Conservation (phyloP, 441 rosid species). For the Populus hybrid region DNA sequence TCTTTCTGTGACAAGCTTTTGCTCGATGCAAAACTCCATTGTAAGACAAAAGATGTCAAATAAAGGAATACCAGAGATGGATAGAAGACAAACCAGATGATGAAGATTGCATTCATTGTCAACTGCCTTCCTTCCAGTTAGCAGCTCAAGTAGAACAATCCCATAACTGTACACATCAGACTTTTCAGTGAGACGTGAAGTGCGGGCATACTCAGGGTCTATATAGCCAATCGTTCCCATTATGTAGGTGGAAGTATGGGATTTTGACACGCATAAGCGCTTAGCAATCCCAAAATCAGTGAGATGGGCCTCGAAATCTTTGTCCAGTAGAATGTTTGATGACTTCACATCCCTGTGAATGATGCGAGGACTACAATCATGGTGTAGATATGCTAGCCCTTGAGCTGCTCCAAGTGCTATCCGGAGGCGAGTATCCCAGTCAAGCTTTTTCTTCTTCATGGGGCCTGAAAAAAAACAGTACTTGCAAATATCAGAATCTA, state of each 20-base stretch:
- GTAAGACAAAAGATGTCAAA: neutral
- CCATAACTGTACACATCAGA: constrained; percentile 94
- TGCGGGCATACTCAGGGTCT: constrained; percentile 96
- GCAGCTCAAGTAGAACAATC: constrained; percentile 85
- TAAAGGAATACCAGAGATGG: neutral
- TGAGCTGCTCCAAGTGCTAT: constrained; percentile 94
- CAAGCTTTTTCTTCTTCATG: constrained; percentile 71
- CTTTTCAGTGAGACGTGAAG: constrained; percentile 90
- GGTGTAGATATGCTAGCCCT: constrained; percentile 90
- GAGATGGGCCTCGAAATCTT: constrained; percentile 86
- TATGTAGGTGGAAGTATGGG: constrained; percentile 77
- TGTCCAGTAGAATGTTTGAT: constrained; percentile 82
- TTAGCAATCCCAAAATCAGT: constrained; percentile 98
- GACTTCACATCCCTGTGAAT: constrained; percentile 96
- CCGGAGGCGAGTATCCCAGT: constrained; percentile 81
- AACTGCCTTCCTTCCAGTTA: constrained; percentile 89
- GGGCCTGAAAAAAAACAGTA: constrained; percentile 46
- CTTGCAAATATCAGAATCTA: neutral
- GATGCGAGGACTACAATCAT: constrained; percentile 93
- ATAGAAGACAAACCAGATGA: constrained; percentile 63
- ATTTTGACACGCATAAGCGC: constrained; percentile 70
- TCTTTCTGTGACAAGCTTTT: neutral
- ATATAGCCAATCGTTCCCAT: constrained; percentile 98
- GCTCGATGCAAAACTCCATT: neutral
- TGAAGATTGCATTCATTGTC: constrained; percentile 93